Base-by-base conservation (phyloP, 768 basidiomycete genomes). In the Naganishia friedmannii region DNA sequence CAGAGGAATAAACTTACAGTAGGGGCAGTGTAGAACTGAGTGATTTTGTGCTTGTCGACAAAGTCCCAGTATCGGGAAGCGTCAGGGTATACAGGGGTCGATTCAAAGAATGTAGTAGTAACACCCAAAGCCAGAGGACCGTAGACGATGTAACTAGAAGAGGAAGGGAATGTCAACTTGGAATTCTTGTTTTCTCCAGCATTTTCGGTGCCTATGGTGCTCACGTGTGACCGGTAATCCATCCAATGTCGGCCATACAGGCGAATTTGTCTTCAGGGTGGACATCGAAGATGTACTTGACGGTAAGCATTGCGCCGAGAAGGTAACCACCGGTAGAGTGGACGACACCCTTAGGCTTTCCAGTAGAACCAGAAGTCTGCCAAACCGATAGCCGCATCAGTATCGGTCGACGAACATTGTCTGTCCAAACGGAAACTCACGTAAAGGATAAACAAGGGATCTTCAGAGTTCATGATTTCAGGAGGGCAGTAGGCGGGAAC, bases 201-300 rank as follows among this genome's bases (percentile, higher is more conserved):
- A 26, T 21, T 17, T 42, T 15, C 9, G 9, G 77, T 81, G 74
- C 70, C 91, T 83, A 9, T 23, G 32, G 39, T n/a, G 39, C 60
- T 63, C 21, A 63, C 60, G 90, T 91, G 83, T 96, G 93, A 21
- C 94, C 94, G 2, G 95, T 98, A 83, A 98, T 95, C 95, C 95
- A 98, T 76, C 95, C 95, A 65, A 99, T 86, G 78, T 99, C 95
- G 69, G 95, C 95, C 94, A 97, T 93, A 84, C 95, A 98, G 0
- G 89, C 96, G 80, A 94, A 97, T 74, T 86, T 88, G 83, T 97
- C 95, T 70, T 91, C 93, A n/a, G 90, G 88, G 81, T 99, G 95
- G 26, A 97, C 87, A 80, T 99, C 95, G 78, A 97, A 99, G 72
- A 96, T 92, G 81, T 95, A 97, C 83, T 97, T 96, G 81, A 96